These are phyloP conservation scores for Dothistroma septosporum DNA, from an alignment of 2,329 filamentous ascomycete genomes.

Conservation along the genomic window DNA sequence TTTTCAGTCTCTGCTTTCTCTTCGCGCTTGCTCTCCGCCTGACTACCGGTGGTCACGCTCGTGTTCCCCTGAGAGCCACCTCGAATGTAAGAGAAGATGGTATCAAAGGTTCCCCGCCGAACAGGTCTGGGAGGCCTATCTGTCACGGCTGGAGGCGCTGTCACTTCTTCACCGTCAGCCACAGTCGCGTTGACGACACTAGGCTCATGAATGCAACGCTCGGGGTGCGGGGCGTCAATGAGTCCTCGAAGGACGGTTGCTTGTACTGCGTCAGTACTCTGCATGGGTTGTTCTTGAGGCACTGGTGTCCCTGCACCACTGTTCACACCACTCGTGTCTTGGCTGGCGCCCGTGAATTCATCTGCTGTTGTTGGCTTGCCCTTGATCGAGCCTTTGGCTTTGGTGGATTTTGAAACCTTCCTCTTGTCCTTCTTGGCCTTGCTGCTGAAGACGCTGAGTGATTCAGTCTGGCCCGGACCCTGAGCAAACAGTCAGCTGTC, in stretches of 20 bases:
- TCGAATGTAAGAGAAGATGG: not conserved
- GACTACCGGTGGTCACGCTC: not conserved
- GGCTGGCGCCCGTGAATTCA: not conserved
- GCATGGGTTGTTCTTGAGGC: not conserved
- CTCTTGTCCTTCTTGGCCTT: slow-evolving; percentile 22
- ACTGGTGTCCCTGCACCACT: not conserved
- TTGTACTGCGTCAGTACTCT: not conserved
- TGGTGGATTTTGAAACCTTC: slow-evolving; percentile 17
- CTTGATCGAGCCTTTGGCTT: slow-evolving; percentile 12
- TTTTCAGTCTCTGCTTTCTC: not conserved
- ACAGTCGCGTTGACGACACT: not conserved
- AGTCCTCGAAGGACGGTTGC: not conserved
- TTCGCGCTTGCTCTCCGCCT: not conserved
- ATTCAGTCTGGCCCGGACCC: slow-evolving; percentile 34
- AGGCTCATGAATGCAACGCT: not conserved
- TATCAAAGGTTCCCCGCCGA: not conserved
- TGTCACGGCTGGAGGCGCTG: not conserved
- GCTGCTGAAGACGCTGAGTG: slow-evolving; percentile 31
- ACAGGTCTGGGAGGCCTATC: not conserved
- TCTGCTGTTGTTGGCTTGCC: slow-evolving; percentile 12
- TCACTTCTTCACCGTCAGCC: not conserved
- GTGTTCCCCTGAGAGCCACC: not conserved
- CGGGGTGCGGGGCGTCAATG: not conserved
- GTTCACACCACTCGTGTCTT: not conserved
- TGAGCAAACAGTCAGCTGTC: not conserved